A percentile compares a stretch with the other conserved stretches of the same genome.
Evolutionary conservation across 2,329 filamentous ascomycete species (phyloP).

Genomic region (Bimuria novae-zelandiae): DNA sequence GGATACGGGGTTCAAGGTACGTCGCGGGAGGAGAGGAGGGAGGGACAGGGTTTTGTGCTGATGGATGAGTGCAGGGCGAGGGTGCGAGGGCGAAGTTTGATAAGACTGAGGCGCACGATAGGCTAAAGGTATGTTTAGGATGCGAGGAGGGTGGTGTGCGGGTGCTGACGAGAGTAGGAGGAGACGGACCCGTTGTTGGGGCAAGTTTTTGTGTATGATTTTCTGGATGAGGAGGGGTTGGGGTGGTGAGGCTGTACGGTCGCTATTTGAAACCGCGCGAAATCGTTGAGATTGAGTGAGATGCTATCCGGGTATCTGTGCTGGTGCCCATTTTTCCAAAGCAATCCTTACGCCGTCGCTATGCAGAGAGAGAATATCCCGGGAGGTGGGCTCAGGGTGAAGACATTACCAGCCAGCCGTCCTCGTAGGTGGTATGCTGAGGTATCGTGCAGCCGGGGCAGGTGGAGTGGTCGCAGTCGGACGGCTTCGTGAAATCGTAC

Average conservation of each 20-base stretch:
- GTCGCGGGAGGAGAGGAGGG: not conserved
- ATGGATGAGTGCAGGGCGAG: conserved; percentile 19
- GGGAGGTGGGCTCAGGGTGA: not conserved
- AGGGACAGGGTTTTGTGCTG: too few species aligned
- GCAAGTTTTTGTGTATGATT: conserved; percentile 36
- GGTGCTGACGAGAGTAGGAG: conserved; percentile 15
- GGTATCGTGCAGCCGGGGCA: conserved; percentile 30
- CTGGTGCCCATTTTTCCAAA: not conserved
- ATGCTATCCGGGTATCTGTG: conserved; percentile 2
- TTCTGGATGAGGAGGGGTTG: conserved; percentile 28
- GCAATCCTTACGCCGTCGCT: not conserved
- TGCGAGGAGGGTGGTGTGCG: not conserved
- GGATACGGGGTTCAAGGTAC: conserved; percentile 36
- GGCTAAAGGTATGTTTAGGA: conserved; percentile 23
- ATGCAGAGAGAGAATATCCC: not conserved
- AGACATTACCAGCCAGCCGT: conserved; percentile 5
- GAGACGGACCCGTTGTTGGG: conserved; percentile 33
- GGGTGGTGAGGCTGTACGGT: conserved; percentile 24
- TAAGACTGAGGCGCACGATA: conserved; percentile 27
- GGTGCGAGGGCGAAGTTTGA: conserved; percentile 29
- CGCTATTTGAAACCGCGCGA: not conserved
- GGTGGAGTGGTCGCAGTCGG: conserved; percentile 49
- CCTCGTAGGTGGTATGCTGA: not conserved
- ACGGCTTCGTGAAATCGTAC: conserved; percentile 59
- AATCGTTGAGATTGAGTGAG: not conserved